Percentiles rank a stretch among this genome's conserved stretches.
phyloP scores from a whole-genome alignment of 768 basidiomycete species.

The Hygrophorus pudorinus region DNA sequence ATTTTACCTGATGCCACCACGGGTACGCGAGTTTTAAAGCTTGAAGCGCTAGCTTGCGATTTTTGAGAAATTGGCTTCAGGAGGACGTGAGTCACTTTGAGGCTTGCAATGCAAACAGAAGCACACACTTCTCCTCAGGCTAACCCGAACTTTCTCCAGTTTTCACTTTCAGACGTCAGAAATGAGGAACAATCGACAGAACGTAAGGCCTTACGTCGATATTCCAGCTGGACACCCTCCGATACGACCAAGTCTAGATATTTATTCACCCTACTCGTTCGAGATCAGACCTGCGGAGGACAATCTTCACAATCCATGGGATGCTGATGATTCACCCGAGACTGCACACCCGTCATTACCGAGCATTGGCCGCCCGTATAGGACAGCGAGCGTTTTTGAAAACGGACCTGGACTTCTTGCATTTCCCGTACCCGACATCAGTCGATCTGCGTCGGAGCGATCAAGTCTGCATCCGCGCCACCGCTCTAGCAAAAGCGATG shows the following conservation, averaged over 20 bases:
- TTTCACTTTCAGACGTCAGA: too few relatives aligned
- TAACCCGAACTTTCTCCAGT: too few relatives aligned
- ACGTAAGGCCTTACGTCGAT: too few relatives aligned
- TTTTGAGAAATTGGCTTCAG: too few relatives aligned
- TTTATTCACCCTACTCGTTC: constrained; percentile 17
- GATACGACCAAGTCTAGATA: constrained; percentile 18
- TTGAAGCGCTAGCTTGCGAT: too few relatives aligned
- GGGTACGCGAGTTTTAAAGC: too few relatives aligned
- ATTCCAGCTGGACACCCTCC: constrained; percentile 26
- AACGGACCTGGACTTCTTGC: constrained; percentile 18
- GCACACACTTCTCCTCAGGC: too few relatives aligned
- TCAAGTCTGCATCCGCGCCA: constrained; percentile 20
- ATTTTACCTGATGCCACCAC: too few relatives aligned
- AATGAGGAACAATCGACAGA: too few relatives aligned
- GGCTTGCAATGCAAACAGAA: too few relatives aligned
- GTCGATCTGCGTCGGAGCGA: constrained; percentile 33
- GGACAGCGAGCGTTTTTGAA: constrained; percentile 28
- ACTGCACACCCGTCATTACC: constrained; percentile 24
- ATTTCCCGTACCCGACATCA: constrained; percentile 45
- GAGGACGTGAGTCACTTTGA: too few relatives aligned
- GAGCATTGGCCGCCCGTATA: constrained; percentile 19
- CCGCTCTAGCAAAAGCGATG: constrained; percentile 30
- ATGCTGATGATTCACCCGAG: constrained; percentile 16
- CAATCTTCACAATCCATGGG: constrained; percentile 25
- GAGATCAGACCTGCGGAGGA: constrained; percentile 13